Evolutionary conservation across 208 protist genomes (phyloP), one percentile per base, ranked within the genome.

Genomic region (Leptomonas seymouri): DNA sequence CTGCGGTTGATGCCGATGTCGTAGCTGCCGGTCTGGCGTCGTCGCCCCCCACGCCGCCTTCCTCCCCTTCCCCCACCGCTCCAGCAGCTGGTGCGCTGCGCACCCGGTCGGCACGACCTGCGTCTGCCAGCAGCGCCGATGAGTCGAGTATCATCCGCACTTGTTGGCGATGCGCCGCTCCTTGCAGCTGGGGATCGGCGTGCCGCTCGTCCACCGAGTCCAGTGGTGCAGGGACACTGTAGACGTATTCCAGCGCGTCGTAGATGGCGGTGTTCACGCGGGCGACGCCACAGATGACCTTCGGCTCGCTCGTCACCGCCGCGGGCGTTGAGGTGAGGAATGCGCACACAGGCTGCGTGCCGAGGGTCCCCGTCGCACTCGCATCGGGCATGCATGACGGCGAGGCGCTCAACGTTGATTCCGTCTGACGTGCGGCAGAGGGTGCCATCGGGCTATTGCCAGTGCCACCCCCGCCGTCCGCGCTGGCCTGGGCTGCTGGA

Each of bases 261-360:
- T 68, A 76, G 7, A 76, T 36, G 36, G 71, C 71, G 16, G 71
- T 65, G 48, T 76, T 76, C 9, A 76, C 55, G n/a, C 51, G 71
- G 3, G 71, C 41, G 53, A 76, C 41, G 15, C 67, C 69, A 27
- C 69, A 21, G 18, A 66, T 55, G 28, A 3, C 9, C 18, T 53
- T 41, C 27, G 25, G 39, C 39, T 44, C 14, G 44, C 20, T 5
- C 12, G 44, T 16, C 44, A 16, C 44, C 44, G 44, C 20, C 16
- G 44, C 3, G 3, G 16, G 11, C 44, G 18, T 2, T n/a, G 44
- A n/a, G 20, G 44, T 48, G 18, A 16, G 12, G 44, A 9, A 39
- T 3, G 34, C 3, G 34, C 9, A 39, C 34, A 9, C 3, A 3
- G 34, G 34, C 34, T 39, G 34, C 34, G 34, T 3, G 34, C 34